These are phyloP conservation scores for Akebia trifoliata DNA, from an alignment of 164 flowering plant species.

Conservation along the genomic window DNA sequence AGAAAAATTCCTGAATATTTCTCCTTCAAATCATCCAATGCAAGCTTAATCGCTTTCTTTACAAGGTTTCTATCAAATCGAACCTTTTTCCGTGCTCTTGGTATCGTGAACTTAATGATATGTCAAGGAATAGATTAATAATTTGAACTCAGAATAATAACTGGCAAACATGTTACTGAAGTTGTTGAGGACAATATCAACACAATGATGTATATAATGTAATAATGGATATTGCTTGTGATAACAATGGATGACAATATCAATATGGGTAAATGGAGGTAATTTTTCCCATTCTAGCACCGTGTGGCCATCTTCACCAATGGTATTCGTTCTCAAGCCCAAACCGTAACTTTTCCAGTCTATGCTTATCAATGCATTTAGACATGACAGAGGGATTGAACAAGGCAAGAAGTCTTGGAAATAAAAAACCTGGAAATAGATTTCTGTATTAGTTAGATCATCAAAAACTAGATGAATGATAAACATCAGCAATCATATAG, in stretches of 20 bases:
- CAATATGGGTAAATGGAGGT: slow-evolving; percentile 43
- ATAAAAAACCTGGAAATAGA: slow-evolving; percentile 51
- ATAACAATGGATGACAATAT: slow-evolving; percentile 66
- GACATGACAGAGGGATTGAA: slow-evolving; percentile 37
- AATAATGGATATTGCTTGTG: slow-evolving; percentile 60
- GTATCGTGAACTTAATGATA: slow-evolving; percentile 26
- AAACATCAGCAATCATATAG: background rate
- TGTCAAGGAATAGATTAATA: slow-evolving; percentile 43
- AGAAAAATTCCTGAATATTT: slow-evolving; percentile 60
- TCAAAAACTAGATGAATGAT: background rate
- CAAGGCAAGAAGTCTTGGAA: slow-evolving; percentile 64
- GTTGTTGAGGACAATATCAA: background rate
- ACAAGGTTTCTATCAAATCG: slow-evolving; percentile 39
- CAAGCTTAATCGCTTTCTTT: slow-evolving; percentile 59
- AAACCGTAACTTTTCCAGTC: slow-evolving; percentile 81
- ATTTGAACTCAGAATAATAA: background rate
- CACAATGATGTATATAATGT: background rate
- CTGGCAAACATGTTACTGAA: background rate
- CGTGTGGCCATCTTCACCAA: slow-evolving; percentile 34
- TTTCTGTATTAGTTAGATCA: slow-evolving; percentile 2
- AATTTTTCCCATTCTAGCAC: slow-evolving; percentile 72
- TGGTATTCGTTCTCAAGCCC: slow-evolving; percentile 27
- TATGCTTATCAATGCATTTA: slow-evolving; percentile 53
- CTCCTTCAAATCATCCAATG: slow-evolving; percentile 74
- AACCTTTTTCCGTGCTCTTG: slow-evolving; percentile 24